These are phyloP conservation scores for Malus fusca DNA, from an alignment of 306 rosid species.

Conservation along the genomic window DNA sequence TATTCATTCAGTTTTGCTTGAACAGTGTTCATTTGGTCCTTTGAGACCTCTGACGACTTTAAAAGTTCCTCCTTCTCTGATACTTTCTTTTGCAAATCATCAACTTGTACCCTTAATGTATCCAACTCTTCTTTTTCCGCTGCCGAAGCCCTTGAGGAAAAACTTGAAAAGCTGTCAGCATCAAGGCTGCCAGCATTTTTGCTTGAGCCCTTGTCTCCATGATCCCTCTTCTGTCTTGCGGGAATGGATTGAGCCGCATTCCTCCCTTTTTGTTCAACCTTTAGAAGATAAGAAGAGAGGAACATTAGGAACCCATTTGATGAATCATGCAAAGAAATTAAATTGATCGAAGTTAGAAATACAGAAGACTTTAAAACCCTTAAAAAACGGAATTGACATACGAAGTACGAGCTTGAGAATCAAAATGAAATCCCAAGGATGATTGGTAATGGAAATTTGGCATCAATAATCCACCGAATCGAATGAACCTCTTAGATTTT, in stretches of 20 bases:
- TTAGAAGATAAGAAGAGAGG: slow-evolving; percentile 17
- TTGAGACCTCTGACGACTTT: slow-evolving; percentile 60
- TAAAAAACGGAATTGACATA: neutral
- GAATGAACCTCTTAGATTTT: neutral
- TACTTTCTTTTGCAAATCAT: slow-evolving; percentile 59
- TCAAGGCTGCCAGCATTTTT: slow-evolving; percentile 39
- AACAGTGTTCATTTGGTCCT: slow-evolving; percentile 46
- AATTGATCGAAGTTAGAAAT: neutral
- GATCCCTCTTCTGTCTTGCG: slow-evolving; percentile 50
- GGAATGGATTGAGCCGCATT: slow-evolving; percentile 59
- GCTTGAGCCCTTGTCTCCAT: slow-evolving; percentile 49
- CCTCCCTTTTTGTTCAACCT: slow-evolving; percentile 56
- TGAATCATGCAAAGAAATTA: neutral
- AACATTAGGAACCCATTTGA: neutral
- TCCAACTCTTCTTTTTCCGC: slow-evolving; percentile 67
- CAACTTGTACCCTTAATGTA: slow-evolving; percentile 62
- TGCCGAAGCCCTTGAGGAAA: slow-evolving; percentile 49
- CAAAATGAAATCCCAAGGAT: neutral
- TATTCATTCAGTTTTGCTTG: slow-evolving; percentile 51
- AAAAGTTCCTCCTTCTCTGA: slow-evolving; percentile 70
- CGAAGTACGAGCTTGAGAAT: neutral
- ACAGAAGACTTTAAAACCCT: neutral
- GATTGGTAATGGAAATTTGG: neutral
- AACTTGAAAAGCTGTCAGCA: slow-evolving; percentile 41
- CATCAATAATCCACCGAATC: neutral